Percentiles rank a stretch among this genome's conserved stretches.
phyloP scores from a whole-genome alignment of 345 rosid species.

The Kandelia obovata region DNA sequence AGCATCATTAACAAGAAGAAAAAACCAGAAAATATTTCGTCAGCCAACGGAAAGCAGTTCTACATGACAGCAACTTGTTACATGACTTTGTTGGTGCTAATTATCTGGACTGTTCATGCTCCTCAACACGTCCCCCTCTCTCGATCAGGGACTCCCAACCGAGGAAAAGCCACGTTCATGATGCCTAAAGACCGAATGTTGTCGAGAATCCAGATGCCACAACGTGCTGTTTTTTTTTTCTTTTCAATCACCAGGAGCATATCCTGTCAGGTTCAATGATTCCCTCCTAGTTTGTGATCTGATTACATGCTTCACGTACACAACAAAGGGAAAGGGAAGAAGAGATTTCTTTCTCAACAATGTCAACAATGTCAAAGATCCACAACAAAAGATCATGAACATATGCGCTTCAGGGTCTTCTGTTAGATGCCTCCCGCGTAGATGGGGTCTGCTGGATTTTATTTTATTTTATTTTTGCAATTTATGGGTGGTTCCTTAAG shows the following conservation, averaged over 20 bases:
- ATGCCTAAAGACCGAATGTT: slow-evolving; percentile 64
- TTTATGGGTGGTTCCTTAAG: no score
- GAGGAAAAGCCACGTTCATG: slow-evolving; percentile 56
- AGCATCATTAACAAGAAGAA: no score
- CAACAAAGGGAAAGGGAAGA: slow-evolving; percentile 41
- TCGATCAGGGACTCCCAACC: slow-evolving; percentile 5
- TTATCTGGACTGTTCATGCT: slow-evolving; percentile 33
- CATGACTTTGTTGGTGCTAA: slow-evolving; percentile 11
- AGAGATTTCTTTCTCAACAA: slow-evolving; percentile 48
- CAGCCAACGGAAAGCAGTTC: background rate
- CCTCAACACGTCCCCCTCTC: slow-evolving; percentile 51
- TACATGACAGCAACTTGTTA: slow-evolving; percentile 6
- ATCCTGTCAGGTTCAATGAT: slow-evolving; percentile 57
- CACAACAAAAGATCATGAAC: slow-evolving; percentile 27
- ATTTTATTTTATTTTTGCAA: no score
- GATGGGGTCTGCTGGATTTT: slow-evolving; percentile 32
- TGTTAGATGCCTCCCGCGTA: slow-evolving; percentile 68
- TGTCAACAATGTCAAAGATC: slow-evolving; percentile 21
- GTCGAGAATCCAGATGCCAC: slow-evolving; percentile 33
- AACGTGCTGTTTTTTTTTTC: slow-evolving; percentile 38
- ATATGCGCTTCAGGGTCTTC: slow-evolving; percentile 52
- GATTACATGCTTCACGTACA: slow-evolving; percentile 41
- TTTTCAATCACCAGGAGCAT: slow-evolving; percentile 48
- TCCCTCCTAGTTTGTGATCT: slow-evolving; percentile 54
- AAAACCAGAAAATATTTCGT: no score